Conservation (phyloP, 306 rosid genomes). For the Cucumis sativus region Cucumber_9930_V3 NC_026655.2:1039001-1039500, state of each 20-base stretch:
- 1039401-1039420: slow-evolving; percentile 66
- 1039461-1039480: not conserved
- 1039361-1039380: slow-evolving; percentile 61
- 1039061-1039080: slow-evolving; percentile 97
- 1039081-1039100: slow-evolving; percentile 93
- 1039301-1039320: slow-evolving; percentile 43
- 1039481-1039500: not conserved
- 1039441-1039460: not conserved
- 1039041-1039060: slow-evolving; percentile 88
- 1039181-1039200: not conserved
- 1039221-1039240: not conserved
- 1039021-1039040: slow-evolving; percentile 97
- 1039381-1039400: slow-evolving; percentile 73
- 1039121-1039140: slow-evolving; percentile 81
- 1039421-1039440: not conserved
- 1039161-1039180: slow-evolving; percentile 61
- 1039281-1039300: slow-evolving; percentile 54
- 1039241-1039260: slow-evolving; percentile 29
- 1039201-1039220: not conserved
- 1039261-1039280: slow-evolving; percentile 75
- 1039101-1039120: slow-evolving; percentile 76
- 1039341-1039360: slow-evolving; percentile 76
- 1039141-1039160: slow-evolving; percentile 89
- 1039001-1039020: slow-evolving; percentile 81
- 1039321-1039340: slow-evolving; percentile 86